A percentile compares a stretch with the other conserved stretches of the same genome.
Evolutionary conservation across 1,284 basidiomycete species (phyloP).

Genomic region (Chalciporus sp.): DNA sequence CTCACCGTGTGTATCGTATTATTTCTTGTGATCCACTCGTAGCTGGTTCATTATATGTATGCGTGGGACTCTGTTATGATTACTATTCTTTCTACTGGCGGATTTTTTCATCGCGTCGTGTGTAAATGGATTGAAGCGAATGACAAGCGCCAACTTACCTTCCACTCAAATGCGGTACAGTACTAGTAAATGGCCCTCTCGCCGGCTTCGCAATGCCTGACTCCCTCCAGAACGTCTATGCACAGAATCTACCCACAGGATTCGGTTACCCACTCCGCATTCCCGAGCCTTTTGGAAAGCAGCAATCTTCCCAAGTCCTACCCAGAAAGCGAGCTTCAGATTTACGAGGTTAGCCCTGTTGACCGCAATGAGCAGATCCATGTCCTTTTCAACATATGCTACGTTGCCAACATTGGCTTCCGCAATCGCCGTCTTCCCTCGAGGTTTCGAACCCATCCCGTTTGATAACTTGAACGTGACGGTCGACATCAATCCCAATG

Average conservation of each 20-base stretch:
- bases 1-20: slow-evolving; percentile 13
- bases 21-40: not conserved
- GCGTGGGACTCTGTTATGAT: not conserved
- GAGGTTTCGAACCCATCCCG: not conserved
- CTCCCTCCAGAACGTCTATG: too few relatives aligned
- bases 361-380: not conserved
- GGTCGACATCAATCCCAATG: too few relatives aligned
- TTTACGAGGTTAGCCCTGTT: slow-evolving; percentile 10
- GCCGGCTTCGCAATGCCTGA: too few relatives aligned
- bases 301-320: not conserved
- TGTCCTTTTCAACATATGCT: slow-evolving; percentile 9
- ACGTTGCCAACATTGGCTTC: not conserved
- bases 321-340: slow-evolving; percentile 5
- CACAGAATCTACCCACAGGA: too few relatives aligned
- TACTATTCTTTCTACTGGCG: not conserved
- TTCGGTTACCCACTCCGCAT: slow-evolving; percentile 9
- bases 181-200: too few relatives aligned
- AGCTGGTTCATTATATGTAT: not conserved
- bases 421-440: not conserved
- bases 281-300: slow-evolving; percentile 4
- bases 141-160: too few relatives aligned
- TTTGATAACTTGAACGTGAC: too few relatives aligned
- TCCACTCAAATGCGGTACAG: too few relatives aligned
- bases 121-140: too few relatives aligned
- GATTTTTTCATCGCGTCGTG: too few relatives aligned